Evolutionary conservation across 495 filamentous ascomycete species (phyloP).

Genomic region (Tuber umbilicatum): DNA sequence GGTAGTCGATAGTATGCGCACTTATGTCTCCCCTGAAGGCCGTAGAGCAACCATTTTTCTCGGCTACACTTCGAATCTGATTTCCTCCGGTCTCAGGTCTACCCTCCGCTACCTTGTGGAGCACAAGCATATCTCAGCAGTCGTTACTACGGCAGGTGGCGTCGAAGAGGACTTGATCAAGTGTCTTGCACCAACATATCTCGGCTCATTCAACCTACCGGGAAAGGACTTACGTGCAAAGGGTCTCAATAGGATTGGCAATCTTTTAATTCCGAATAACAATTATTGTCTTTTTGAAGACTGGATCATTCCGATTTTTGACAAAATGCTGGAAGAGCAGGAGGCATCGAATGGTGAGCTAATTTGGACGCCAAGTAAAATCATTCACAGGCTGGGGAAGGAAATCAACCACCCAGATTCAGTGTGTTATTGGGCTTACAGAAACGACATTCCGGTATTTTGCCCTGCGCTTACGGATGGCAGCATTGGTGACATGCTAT

Average conservation of each 20-base stretch:
- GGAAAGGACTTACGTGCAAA: conserved; percentile 70
- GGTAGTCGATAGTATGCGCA: conserved; percentile 90
- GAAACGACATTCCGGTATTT: conserved; percentile 92
- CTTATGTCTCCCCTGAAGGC: conserved; percentile 65
- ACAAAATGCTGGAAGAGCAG: conserved; percentile 87
- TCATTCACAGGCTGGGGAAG: conserved; percentile 76
- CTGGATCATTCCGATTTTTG: conserved; percentile 88
- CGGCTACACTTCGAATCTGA: conserved; percentile 93
- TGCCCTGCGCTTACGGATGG: conserved; percentile 94
- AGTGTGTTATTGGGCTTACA: conserved; percentile 90
- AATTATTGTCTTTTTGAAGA: conserved; percentile 98
- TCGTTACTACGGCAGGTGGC: conserved; percentile 94
- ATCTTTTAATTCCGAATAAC: conserved; percentile 88
- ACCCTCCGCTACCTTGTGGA: conserved; percentile 87
- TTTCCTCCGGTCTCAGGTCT: conserved; percentile 88
- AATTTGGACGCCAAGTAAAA: conserved; percentile 82
- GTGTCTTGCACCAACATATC: conserved; percentile 86
- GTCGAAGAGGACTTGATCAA: conserved; percentile 98
- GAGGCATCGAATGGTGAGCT: conserved; percentile 61
- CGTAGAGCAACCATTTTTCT: conserved; percentile 85
- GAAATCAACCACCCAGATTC: conserved; percentile 86
- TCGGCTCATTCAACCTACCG: conserved; percentile 69
- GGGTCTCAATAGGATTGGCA: conserved; percentile 92
- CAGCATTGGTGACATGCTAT: conserved; percentile 91
- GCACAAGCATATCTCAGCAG: conserved; percentile 79